Conservation (phyloP, 495 filamentous ascomycete species). For the Margaritispora aquatica region DNA sequence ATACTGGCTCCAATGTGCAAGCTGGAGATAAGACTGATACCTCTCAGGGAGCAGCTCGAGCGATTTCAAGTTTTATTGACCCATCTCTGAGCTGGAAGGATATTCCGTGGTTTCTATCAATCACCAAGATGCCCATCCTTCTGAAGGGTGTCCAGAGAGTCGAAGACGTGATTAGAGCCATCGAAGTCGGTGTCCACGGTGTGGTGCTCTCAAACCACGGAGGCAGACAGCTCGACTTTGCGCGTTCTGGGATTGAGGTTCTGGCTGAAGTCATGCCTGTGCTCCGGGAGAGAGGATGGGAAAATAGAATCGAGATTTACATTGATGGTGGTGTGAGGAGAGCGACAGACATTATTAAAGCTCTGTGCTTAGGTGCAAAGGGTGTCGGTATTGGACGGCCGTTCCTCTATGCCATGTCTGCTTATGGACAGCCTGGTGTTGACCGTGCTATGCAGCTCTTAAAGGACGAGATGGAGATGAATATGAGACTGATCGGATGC, state of each 20-base stretch:
- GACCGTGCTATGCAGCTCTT: constrained; percentile 90
- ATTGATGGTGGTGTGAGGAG: constrained; percentile 87
- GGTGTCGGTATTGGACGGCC: constrained; percentile 93
- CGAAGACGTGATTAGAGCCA: constrained; percentile 84
- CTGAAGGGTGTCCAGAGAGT: constrained; percentile 96
- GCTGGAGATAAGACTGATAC: constrained; percentile 64
- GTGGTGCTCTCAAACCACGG: constrained; percentile 97
- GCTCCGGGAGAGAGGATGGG: constrained; percentile 72
- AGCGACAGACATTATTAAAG: constrained; percentile 94
- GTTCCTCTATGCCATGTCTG: constrained; percentile 93
- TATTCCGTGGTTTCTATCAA: constrained; percentile 86
- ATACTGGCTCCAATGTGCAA: constrained; percentile 81
- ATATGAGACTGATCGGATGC: constrained; percentile 89
- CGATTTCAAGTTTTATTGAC: constrained; percentile 94
- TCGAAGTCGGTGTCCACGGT: constrained; percentile 79
- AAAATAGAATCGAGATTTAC: constrained; percentile 83
- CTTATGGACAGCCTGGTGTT: constrained; percentile 84
- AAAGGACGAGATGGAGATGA: constrained; percentile 99
- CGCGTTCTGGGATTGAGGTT: constrained; percentile 85
- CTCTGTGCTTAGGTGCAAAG: constrained; percentile 84
- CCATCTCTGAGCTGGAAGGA: constrained; percentile 86
- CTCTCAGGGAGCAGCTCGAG: constrained; percentile 82
- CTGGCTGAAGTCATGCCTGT: constrained; percentile 96
- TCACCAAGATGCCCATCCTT: constrained; percentile 95
- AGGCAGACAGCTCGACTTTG: constrained; percentile 92